A percentile compares a stretch with the other conserved stretches of the same genome.
These are phyloP conservation scores for Monosporascus cannonballus DNA, from an alignment of 2,329 filamentous ascomycete genomes.

Conservation along the genomic window DNA sequence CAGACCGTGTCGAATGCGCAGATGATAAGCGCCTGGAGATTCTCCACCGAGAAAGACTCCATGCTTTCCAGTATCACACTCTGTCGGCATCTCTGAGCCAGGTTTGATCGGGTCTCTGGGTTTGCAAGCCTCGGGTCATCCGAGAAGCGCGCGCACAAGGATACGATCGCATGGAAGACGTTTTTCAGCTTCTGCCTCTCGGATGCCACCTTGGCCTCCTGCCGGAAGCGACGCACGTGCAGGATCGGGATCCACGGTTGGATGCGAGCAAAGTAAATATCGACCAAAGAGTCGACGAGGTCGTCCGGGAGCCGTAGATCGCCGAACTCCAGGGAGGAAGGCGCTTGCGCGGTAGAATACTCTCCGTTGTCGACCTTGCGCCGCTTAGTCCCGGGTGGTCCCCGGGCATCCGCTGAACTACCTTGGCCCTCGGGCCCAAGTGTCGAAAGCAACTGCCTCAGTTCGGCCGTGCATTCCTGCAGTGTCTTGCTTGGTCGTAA, in stretches of 20 bases:
- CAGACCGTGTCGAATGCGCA: constrained; percentile 31
- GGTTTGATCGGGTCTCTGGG: constrained; percentile 1
- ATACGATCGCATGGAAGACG: background rate
- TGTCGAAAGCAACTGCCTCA: constrained; percentile 12
- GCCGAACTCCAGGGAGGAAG: background rate
- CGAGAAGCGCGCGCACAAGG: constrained; percentile 1
- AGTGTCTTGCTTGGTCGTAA: constrained; percentile 4
- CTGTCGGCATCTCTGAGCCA: background rate
- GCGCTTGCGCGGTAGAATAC: too few relatives aligned
- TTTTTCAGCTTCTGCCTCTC: background rate
- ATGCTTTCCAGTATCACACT: constrained; percentile 7
- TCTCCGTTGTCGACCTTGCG: too few relatives aligned
- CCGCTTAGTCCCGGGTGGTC: too few relatives aligned
- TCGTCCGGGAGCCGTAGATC: constrained; percentile 20
- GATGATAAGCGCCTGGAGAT: constrained; percentile 30
- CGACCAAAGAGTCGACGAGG: constrained; percentile 27
- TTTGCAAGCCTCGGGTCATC: constrained; percentile 20
- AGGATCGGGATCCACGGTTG: background rate
- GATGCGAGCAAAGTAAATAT: constrained; percentile 9
- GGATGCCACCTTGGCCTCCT: constrained; percentile 12
- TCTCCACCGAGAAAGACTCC: constrained; percentile 28
- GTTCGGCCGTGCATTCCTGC: constrained; percentile 12
- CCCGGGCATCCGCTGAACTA: too few relatives aligned
- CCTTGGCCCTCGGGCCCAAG: constrained; percentile 3
- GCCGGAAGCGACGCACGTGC: background rate